Percentiles rank a stretch among this genome's conserved stretches.
Evolutionary conservation across 208 protist genomes (phyloP).

Genomic region (Leishmania lainsoni): DNA sequence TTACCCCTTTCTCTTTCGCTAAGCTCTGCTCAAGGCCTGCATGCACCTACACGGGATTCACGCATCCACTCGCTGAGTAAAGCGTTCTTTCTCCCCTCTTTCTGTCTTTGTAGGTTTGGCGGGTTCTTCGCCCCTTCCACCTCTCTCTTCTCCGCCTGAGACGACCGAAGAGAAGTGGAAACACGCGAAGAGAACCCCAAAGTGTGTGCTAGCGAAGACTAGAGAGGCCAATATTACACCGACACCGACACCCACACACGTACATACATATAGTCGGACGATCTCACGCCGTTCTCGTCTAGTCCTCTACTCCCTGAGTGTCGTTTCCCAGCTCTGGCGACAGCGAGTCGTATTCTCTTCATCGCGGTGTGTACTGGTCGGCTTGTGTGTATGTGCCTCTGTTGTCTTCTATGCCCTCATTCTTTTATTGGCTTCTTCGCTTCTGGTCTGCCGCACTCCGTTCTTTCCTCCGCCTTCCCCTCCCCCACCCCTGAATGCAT

Average conservation of each 20-base stretch:
- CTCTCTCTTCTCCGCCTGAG: not conserved
- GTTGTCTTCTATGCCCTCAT: not conserved
- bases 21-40: no score
- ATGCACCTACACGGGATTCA: no score
- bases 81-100: no score
- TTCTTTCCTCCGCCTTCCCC: not conserved
- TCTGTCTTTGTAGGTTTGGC: no score
- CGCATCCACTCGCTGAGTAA: no score
- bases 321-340: not conserved
- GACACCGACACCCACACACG: not conserved
- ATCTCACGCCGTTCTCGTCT: not conserved
- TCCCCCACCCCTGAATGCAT: no score
- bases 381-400: not conserved
- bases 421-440: not conserved
- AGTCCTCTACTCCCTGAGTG: not conserved
- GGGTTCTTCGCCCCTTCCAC: no score
- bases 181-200: no score
- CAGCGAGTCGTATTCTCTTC: not conserved
- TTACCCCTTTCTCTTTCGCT: not conserved
- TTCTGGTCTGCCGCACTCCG: not conserved
- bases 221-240: not conserved
- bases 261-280: no score
- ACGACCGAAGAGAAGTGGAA: not conserved
- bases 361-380: not conserved
- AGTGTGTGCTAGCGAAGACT: not conserved